Conservation (phyloP, 2,329 filamentous ascomycete species). For the Hypomyces perniciosus region DNA sequence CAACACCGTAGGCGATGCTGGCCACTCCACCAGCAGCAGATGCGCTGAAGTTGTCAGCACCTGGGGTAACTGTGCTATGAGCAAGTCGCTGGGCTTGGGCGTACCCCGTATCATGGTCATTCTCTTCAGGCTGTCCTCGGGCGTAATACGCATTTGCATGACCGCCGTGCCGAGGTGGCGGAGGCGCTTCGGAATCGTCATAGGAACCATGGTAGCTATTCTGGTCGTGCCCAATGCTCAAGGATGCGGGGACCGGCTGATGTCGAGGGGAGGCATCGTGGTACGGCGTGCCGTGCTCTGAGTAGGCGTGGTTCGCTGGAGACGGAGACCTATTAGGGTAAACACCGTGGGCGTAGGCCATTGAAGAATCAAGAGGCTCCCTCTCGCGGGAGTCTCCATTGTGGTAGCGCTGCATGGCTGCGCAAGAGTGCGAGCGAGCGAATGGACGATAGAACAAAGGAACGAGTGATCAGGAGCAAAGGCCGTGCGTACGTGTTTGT, state of each 20-base stretch:
- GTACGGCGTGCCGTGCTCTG: slow-evolving; percentile 18
- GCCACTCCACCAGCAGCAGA: slow-evolving; percentile 59
- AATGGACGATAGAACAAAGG: not conserved
- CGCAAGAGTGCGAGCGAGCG: not conserved
- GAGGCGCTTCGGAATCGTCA: slow-evolving; percentile 6
- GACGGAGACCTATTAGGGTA: slow-evolving; percentile 16
- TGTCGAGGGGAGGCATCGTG: slow-evolving; percentile 20
- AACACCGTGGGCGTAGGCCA: slow-evolving; percentile 9
- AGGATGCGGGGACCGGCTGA: not conserved
- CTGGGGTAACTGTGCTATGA: slow-evolving; percentile 46
- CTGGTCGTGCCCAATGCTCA: slow-evolving; percentile 7
- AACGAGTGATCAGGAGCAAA: not conserved
- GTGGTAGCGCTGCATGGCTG: slow-evolving; percentile 28
- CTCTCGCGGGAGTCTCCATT: slow-evolving; percentile 29
- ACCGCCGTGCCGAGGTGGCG: slow-evolving; percentile 6
- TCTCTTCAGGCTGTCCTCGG: not conserved
- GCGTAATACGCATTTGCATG: slow-evolving; percentile 1
- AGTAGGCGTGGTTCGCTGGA: slow-evolving; percentile 17
- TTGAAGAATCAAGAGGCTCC: slow-evolving; percentile 25
- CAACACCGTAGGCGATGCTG: slow-evolving; percentile 60
- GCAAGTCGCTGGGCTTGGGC: slow-evolving; percentile 4
- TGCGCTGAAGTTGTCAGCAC: slow-evolving; percentile 61
- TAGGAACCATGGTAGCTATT: slow-evolving; percentile 2
- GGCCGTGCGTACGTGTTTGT: no score
- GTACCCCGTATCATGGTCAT: slow-evolving; percentile 4